phyloP scores from a whole-genome alignment of 345 rosid genomes.

The Gossypium herbaceum region DNA sequence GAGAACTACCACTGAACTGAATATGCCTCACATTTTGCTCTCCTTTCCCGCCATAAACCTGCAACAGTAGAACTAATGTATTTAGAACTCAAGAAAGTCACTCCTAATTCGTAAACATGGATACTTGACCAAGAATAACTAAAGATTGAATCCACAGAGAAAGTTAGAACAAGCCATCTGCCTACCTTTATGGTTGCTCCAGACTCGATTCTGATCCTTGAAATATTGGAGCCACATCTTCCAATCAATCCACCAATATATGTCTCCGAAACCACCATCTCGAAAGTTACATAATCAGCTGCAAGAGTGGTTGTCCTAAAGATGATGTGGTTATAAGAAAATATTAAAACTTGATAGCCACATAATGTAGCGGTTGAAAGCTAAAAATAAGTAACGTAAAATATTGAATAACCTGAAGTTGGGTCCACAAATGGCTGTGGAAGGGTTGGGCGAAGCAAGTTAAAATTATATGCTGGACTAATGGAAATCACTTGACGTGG shows the following conservation, averaged over 20 bases:
- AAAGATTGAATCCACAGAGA: constrained; percentile 1
- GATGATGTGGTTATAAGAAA: constrained; percentile 51
- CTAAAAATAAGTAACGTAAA: not conserved
- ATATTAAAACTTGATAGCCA: constrained; percentile 42
- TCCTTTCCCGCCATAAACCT: constrained; percentile 69
- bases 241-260: constrained; percentile 66
- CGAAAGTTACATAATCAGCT: constrained; percentile 62
- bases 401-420: constrained; percentile 48
- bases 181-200: constrained; percentile 62
- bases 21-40: constrained; percentile 53
- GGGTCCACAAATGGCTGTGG: constrained; percentile 37
- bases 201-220: constrained; percentile 61
- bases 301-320: constrained; percentile 66
- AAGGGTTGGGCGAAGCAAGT: constrained; percentile 33
- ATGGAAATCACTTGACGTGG: constrained; percentile 59
- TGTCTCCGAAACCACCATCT: constrained; percentile 60
- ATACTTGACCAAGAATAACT: not conserved
- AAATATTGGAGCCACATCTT: constrained; percentile 57
- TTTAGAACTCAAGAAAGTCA: not conserved
- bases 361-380: constrained; percentile 24
- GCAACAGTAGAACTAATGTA: not conserved
- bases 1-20: constrained; percentile 58
- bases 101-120: not conserved
- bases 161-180: not conserved
- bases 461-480: constrained; percentile 54